Percentiles rank a stretch among this genome's conserved stretches.
phyloP scores from a whole-genome alignment of 345 rosid genomes.

The Citropsis articulata region DNA sequence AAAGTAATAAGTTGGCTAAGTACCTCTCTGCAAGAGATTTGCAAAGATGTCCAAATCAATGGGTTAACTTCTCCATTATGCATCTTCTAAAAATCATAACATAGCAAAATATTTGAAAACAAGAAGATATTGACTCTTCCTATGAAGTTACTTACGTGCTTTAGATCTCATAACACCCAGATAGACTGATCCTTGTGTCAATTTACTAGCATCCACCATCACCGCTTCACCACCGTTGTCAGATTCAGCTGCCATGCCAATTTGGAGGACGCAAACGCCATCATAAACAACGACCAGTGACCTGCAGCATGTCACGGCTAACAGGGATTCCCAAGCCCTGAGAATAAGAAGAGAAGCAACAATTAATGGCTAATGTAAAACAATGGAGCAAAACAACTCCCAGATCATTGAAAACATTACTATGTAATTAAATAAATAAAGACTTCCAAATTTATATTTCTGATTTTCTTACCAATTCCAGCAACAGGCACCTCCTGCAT shows the following conservation, averaged over 20 bases:
- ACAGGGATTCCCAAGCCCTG: constrained; percentile 88
- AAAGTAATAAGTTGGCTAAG: constrained; percentile 86
- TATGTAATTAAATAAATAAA: background rate
- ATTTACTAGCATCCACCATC: constrained; percentile 47
- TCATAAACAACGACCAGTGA: constrained; percentile 70
- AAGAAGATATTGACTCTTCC: background rate
- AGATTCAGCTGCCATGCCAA: constrained; percentile 73
- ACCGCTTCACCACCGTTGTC: constrained; percentile 31
- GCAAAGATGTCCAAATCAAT: background rate
- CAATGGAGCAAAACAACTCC: background rate
- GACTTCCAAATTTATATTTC: background rate
- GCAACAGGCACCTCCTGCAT: background rate
- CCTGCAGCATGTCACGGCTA: constrained; percentile 62
- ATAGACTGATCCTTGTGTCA: constrained; percentile 72
- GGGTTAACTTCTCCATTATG: constrained; percentile 1
- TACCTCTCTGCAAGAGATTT: constrained; percentile 60
- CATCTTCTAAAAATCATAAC: background rate
- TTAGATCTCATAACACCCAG: constrained; percentile 63
- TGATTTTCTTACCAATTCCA: background rate
- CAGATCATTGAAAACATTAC: background rate
- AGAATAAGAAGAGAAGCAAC: constrained; percentile 10
- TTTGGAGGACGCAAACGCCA: constrained; percentile 56
- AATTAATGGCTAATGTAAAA: background rate
- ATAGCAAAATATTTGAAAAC: background rate
- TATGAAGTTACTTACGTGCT: constrained; percentile 52